Evolutionary conservation across 2,329 filamentous ascomycete species (phyloP).

Genomic region (Penicillium expansum): DNA sequence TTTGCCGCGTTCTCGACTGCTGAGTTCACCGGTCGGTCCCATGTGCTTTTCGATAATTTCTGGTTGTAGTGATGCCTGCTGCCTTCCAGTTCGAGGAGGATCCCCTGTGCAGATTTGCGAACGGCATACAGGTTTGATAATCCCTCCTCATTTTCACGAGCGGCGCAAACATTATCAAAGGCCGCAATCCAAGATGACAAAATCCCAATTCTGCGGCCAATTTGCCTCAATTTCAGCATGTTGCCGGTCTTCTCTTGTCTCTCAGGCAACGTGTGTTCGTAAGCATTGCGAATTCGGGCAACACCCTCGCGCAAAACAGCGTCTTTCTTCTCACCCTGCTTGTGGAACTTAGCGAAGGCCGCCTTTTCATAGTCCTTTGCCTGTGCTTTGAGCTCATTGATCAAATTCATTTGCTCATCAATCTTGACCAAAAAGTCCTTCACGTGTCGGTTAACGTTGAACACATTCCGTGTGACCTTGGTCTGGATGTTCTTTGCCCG

Average conservation of each 20-base stretch:
- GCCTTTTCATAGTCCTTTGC: conserved; percentile 82
- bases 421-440: conserved; percentile 99
- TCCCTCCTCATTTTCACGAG: conserved; percentile 63
- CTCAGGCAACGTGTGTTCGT: conserved; percentile 74
- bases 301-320: conserved; percentile 73
- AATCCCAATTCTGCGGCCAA: conserved; percentile 79
- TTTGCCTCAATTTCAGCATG: conserved; percentile 77
- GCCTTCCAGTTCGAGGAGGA: conserved; percentile 82
- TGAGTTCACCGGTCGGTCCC: conserved; percentile 84
- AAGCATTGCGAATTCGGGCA: conserved; percentile 74
- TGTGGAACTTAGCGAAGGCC: conserved; percentile 85
- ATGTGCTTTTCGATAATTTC: conserved; percentile 72
- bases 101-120: conserved; percentile 83
- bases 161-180: conserved; percentile 79
- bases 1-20: conserved; percentile 81
- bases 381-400: conserved; percentile 90
- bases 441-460: conserved; percentile 97
- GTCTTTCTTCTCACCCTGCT: conserved; percentile 83
- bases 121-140: conserved; percentile 69
- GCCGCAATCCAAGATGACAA: conserved; percentile 91
- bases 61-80: conserved; percentile 90
- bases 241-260: conserved; percentile 73
- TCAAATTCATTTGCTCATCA: conserved; percentile 94
- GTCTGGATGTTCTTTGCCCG: conserved; percentile 99
- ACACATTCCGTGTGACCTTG: conserved; percentile 98